A percentile compares a stretch with the other conserved stretches of the same genome.
Conservation (phyloP, 805 yeast species). For the Barnettozyma vustinii region DNA sequence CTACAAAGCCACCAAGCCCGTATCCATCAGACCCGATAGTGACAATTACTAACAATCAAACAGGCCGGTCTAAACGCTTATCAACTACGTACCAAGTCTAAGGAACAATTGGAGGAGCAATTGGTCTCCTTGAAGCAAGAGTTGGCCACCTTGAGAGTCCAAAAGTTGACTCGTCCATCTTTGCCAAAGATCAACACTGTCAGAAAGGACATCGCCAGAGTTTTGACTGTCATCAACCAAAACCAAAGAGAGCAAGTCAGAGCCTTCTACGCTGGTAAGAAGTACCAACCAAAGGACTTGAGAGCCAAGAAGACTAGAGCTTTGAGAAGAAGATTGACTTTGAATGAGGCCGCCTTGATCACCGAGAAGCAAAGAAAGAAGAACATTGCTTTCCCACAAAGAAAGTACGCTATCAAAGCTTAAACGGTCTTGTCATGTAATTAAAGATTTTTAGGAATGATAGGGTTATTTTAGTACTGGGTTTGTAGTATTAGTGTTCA, state of each 20-base stretch:
- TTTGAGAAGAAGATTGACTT: constrained; percentile 93
- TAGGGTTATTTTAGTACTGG: constrained; percentile 17
- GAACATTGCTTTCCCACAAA: constrained; percentile 94
- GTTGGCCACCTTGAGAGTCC: constrained; percentile 93
- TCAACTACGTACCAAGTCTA: constrained; percentile 96
- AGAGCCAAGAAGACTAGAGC: constrained; percentile 99
- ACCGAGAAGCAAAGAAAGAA: constrained; percentile 91
- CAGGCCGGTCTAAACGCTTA: constrained; percentile 89
- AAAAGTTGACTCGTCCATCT: constrained; percentile 87
- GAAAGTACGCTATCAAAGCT: constrained; percentile 98
- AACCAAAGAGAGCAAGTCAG: constrained; percentile 94
- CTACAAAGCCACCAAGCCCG: not conserved
- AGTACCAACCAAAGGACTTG: constrained; percentile 96
- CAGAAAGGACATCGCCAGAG: constrained; percentile 98
- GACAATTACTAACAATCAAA: constrained; percentile 18
- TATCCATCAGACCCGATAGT: not conserved
- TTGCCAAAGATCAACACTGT: constrained; percentile 95
- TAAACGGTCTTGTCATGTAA: constrained; percentile 35
- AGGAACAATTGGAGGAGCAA: constrained; percentile 92
- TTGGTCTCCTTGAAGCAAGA: constrained; percentile 95
- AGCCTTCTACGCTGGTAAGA: constrained; percentile 92
- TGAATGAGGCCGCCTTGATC: constrained; percentile 72
- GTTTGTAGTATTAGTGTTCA: not conserved
- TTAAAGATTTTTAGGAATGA: constrained; percentile 22
- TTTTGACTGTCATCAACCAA: constrained; percentile 93